These are phyloP conservation scores for Ramaria rubella DNA, from an alignment of 768 basidiomycete genomes.

Conservation along the genomic window DNA sequence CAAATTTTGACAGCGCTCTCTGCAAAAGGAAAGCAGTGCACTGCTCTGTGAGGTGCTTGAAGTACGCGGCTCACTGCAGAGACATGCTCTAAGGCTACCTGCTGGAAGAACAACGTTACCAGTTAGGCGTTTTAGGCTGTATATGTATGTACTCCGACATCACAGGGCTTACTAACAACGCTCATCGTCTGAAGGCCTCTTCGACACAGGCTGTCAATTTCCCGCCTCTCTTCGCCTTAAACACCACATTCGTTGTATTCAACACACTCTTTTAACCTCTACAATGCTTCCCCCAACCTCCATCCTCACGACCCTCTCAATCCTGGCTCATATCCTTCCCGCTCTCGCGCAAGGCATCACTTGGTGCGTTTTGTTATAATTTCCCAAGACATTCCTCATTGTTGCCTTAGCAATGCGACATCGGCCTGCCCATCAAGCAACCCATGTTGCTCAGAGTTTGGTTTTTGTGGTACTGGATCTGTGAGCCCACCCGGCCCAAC, in stretches of 20 bases:
- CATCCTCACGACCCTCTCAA: background rate
- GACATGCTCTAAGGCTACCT: too few species aligned
- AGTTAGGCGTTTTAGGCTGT: too few species aligned
- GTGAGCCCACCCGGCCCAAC: background rate
- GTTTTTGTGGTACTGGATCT: constrained; percentile 42
- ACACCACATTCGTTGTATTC: background rate
- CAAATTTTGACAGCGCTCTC: too few species aligned
- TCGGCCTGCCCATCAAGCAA: constrained; percentile 29
- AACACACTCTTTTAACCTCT: background rate
- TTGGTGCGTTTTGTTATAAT: constrained; percentile 1
- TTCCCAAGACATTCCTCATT: background rate
- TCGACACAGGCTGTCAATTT: background rate
- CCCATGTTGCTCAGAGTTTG: constrained; percentile 48
- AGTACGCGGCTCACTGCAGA: too few species aligned
- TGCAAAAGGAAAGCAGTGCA: too few species aligned
- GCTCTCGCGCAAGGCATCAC: constrained; percentile 8
- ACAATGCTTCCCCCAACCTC: background rate
- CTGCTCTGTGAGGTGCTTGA: too few species aligned
- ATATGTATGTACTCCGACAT: too few species aligned
- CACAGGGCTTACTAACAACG: too few species aligned
- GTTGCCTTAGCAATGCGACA: constrained; percentile 30
- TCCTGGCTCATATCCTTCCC: background rate
- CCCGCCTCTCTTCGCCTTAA: too few species aligned
- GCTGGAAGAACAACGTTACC: too few species aligned
- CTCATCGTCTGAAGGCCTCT: background rate